These are phyloP conservation scores for Tricholoma furcatifolium DNA, from an alignment of 768 basidiomycete genomes.

Conservation along the genomic window DNA sequence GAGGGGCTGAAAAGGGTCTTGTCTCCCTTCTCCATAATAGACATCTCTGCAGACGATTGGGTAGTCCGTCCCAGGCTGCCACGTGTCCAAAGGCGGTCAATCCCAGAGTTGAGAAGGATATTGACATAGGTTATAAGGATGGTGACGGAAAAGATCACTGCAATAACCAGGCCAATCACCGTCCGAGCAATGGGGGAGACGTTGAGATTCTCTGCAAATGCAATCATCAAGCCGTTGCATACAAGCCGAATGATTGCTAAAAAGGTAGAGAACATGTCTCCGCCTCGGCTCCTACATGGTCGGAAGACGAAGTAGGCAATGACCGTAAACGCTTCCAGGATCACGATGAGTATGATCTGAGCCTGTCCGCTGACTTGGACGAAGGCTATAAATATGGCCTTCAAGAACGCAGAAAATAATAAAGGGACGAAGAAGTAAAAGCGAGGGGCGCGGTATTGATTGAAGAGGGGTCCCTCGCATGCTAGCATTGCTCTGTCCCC, in stretches of 20 bases:
- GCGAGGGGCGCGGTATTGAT: constrained; percentile 62
- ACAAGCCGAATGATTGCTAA: constrained; percentile 67
- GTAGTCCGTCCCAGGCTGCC: constrained; percentile 2
- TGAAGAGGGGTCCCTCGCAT: constrained; percentile 59
- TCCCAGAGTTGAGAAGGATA: constrained; percentile 48
- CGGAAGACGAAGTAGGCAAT: constrained; percentile 49
- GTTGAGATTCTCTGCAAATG: constrained; percentile 66
- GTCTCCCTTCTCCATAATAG: constrained; percentile 40
- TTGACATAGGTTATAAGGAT: constrained; percentile 71
- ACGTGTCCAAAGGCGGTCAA: constrained; percentile 29
- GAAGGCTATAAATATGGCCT: constrained; percentile 71
- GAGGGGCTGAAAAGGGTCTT: constrained; percentile 3
- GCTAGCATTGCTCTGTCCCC: constrained; percentile 32
- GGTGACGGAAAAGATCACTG: constrained; percentile 69
- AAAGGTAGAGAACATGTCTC: constrained; percentile 68
- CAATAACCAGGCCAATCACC: constrained; percentile 73
- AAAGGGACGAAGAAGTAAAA: constrained; percentile 67
- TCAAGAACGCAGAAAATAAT: constrained; percentile 58
- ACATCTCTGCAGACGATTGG: constrained; percentile 26
- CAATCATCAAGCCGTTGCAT: constrained; percentile 69
- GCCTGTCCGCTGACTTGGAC: constrained; percentile 59
- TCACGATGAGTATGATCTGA: constrained; percentile 66
- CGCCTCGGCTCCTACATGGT: constrained; percentile 67
- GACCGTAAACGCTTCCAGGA: constrained; percentile 65
- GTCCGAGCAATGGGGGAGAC: constrained; percentile 79